phyloP scores from a whole-genome alignment of 2,329 filamentous ascomycete species.

The Colletotrichum karsti region DNA sequence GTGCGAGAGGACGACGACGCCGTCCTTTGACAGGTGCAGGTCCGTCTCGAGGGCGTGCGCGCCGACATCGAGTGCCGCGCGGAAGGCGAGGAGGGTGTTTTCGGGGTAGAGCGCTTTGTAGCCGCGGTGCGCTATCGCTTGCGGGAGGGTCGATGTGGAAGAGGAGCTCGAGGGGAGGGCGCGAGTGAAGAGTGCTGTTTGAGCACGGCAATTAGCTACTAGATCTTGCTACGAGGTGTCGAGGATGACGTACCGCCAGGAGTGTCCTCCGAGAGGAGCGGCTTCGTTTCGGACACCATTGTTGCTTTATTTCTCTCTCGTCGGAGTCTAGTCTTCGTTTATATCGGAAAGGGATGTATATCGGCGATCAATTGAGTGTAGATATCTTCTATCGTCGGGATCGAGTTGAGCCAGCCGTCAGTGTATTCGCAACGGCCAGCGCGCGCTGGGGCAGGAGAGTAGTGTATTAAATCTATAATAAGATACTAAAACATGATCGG shows the following conservation, averaged over 20 bases:
- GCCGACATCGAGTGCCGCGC: conserved; percentile 75
- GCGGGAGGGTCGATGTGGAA: conserved; percentile 57
- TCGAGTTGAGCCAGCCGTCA: neutral
- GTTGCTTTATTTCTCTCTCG: neutral
- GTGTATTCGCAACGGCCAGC: neutral
- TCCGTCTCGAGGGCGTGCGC: conserved; percentile 90
- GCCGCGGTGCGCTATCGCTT: conserved; percentile 81
- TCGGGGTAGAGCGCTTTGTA: conserved; percentile 83
- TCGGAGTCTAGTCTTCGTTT: neutral
- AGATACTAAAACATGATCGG: neutral
- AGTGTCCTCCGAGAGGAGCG: neutral
- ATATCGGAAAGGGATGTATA: neutral
- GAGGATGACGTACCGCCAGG: neutral
- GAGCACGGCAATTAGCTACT: neutral
- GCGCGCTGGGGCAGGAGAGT: neutral
- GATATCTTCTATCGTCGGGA: neutral
- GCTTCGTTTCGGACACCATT: conserved; percentile 1
- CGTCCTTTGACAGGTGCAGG: conserved; percentile 82
- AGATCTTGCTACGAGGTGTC: neutral
- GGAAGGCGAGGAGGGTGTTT: conserved; percentile 85
- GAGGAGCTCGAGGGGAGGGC: conserved; percentile 35
- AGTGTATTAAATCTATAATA: conserved; percentile 1
- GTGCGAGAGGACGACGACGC: conserved; percentile 86
- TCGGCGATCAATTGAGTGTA: neutral
- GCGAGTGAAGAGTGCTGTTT: conserved; percentile 42